Base-by-base conservation (phyloP, 176 grass and related monocot species). In the Aegilops bicornis region DNA sequence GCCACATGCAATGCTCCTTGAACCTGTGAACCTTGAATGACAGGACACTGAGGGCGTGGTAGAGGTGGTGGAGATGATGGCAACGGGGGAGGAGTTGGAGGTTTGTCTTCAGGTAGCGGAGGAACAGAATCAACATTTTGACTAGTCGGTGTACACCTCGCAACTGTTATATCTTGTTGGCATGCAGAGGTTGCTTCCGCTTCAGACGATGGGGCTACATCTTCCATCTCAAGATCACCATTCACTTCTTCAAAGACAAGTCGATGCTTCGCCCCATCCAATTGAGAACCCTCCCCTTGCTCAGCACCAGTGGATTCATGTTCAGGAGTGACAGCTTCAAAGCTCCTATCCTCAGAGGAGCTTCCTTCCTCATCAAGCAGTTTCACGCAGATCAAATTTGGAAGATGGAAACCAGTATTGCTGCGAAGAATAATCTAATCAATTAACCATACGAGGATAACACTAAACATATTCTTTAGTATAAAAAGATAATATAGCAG, bases 201-300 rank as follows among this genome's bases (percentile, higher is more conserved):
- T 22, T 88, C 86, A 75, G 79, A 89, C 25, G 82, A 84, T 9
- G 96, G 96, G 35, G 97, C 89, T 73, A 91, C 90, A 87, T 98
- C 97, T 73, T 98, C 97, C 94, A 98, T 98, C 89, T 98, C 97
- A 67, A 92, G 92, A 47, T 98, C 97, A 87, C 92, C 97, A 59
- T 98, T 89, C 56, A 98, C 90, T 58, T 96, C 97, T 85, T 93
- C 94, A 67, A 98, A 78, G 36, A 96, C 86, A 31, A 89, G 88
- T 79, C 89, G 92, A 86, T 98, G 94, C 58, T 90, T 95, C 15
- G 61, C 73, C 69, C 73, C 30, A 77, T 88, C 87, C 84, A 80
- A 69, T 30, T 93, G 80, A 78, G 59, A 81, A 25, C 24, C 64
- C 31, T 39, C 86, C 32, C 48, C 86, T 59, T 85, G 91, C 60